Evolutionary conservation across 495 filamentous ascomycete genomes (phyloP).

Genomic region (Podospora appendiculata): DNA sequence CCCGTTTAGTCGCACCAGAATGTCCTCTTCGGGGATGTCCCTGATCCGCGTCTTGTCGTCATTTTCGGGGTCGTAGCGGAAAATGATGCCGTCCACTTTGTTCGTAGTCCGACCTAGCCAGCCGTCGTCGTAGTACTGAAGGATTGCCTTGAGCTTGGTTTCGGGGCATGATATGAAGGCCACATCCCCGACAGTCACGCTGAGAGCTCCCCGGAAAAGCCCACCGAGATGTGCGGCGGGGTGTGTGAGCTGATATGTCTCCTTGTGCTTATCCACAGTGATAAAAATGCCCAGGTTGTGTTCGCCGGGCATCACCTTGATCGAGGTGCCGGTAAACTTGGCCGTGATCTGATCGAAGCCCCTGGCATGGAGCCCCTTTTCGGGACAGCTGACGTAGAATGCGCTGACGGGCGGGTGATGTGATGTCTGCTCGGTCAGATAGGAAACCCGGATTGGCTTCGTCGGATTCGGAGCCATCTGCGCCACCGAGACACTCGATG

Average conservation of each 20-base stretch:
- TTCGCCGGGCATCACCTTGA: slow-evolving; percentile 82
- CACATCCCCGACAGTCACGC: slow-evolving; percentile 78
- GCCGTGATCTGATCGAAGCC: slow-evolving; percentile 95
- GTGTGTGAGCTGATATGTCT: slow-evolving; percentile 92
- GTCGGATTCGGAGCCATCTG: slow-evolving; percentile 32
- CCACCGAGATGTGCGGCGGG: slow-evolving; percentile 90
- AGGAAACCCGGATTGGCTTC: slow-evolving; percentile 68
- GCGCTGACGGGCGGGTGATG: slow-evolving; percentile 97
- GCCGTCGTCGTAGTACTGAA: slow-evolving; percentile 88
- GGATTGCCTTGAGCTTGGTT: slow-evolving; percentile 81
- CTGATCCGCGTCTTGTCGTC: slow-evolving; percentile 70
- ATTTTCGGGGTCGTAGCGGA: slow-evolving; percentile 74
- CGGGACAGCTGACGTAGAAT: slow-evolving; percentile 88
- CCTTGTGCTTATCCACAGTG: slow-evolving; percentile 69
- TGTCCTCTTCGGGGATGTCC: slow-evolving; percentile 75
- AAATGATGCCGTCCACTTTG: slow-evolving; percentile 84
- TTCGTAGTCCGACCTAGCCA: slow-evolving; percentile 92
- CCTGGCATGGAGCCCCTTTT: slow-evolving; percentile 79
- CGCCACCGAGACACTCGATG: slow-evolving; percentile 36
- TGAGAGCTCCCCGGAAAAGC: slow-evolving; percentile 71
- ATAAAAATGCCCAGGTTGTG: slow-evolving; percentile 97
- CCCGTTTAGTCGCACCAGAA: slow-evolving; percentile 77
- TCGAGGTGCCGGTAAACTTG: slow-evolving; percentile 93
- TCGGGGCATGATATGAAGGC: slow-evolving; percentile 81
- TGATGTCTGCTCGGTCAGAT: slow-evolving; percentile 95